phyloP scores from a whole-genome alignment of 2,329 filamentous ascomycete species.

The Dothistroma septosporum region DNA sequence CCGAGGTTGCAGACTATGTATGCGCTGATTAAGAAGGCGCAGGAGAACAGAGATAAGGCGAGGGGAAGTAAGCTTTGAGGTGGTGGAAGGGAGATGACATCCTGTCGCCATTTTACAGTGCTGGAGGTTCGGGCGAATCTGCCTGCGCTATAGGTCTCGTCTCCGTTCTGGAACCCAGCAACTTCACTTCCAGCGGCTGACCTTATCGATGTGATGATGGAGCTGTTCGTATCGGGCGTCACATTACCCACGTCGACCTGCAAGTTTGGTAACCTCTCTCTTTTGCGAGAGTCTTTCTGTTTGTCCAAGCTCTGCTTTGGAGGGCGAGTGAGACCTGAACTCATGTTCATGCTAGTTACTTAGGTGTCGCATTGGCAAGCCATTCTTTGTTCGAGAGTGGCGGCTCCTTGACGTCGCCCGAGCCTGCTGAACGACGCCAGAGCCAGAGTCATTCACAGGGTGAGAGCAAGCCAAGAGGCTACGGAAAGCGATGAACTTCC shows the following conservation, averaged over 20 bases:
- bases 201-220: not conserved
- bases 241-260: not conserved
- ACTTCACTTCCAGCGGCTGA: not conserved
- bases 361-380: not conserved
- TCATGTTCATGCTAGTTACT: not conserved
- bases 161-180: not conserved
- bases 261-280: not conserved
- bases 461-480: conserved; percentile 4
- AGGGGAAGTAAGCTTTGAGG: conserved; percentile 27
- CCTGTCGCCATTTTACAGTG: too few species aligned
- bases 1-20: conserved; percentile 63
- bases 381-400: not conserved
- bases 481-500: conserved; percentile 12
- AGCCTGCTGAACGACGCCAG: conserved; percentile 11
- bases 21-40: conserved; percentile 60
- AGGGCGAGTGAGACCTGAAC: not conserved
- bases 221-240: not conserved
- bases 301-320: not conserved
- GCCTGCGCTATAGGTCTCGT: not conserved
- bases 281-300: not conserved
- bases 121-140: too few species aligned
- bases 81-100: too few species aligned
- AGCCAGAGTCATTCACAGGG: not conserved
- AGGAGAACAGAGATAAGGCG: conserved; percentile 48
- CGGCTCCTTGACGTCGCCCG: conserved; percentile 6